Percentiles rank a stretch among this genome's conserved stretches.
These are phyloP conservation scores for Trichoderma lentiforme DNA, from an alignment of 2,329 filamentous ascomycete species.

Conservation along the genomic window DNA sequence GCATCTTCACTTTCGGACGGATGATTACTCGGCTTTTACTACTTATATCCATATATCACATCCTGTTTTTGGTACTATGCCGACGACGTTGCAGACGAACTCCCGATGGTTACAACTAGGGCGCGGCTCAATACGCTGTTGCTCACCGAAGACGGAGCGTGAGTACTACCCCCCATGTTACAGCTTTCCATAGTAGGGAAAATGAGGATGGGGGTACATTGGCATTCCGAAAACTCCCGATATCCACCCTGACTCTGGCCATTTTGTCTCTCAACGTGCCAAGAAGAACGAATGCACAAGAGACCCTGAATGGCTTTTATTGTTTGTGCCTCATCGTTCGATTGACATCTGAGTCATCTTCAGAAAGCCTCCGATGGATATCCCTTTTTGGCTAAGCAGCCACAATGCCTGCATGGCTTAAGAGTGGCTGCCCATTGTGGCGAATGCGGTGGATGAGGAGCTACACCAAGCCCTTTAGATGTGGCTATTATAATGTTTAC, in stretches of 20 bases:
- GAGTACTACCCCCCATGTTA: constrained; percentile 5
- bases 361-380: background rate
- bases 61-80: background rate
- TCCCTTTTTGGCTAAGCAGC: background rate
- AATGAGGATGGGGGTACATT: constrained; percentile 14
- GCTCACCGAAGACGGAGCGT: constrained; percentile 16
- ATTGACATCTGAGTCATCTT: background rate
- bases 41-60: background rate
- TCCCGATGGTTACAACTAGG: background rate
- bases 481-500: background rate
- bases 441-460: background rate
- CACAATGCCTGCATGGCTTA: background rate
- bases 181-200: background rate
- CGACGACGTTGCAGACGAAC: background rate
- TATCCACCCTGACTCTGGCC: background rate
- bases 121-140: background rate
- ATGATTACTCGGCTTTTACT: background rate
- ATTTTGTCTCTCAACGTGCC: background rate
- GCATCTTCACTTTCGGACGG: background rate
- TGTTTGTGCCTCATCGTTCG: background rate
- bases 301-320: background rate
- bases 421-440: background rate
- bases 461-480: background rate
- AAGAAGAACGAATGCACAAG: background rate
- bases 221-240: constrained; percentile 17